A percentile compares a stretch with the other conserved stretches of the same genome.
These are phyloP conservation scores for Torulaspora quercuum DNA, from an alignment of 805 yeast genomes.

Conservation along the genomic window DNA sequence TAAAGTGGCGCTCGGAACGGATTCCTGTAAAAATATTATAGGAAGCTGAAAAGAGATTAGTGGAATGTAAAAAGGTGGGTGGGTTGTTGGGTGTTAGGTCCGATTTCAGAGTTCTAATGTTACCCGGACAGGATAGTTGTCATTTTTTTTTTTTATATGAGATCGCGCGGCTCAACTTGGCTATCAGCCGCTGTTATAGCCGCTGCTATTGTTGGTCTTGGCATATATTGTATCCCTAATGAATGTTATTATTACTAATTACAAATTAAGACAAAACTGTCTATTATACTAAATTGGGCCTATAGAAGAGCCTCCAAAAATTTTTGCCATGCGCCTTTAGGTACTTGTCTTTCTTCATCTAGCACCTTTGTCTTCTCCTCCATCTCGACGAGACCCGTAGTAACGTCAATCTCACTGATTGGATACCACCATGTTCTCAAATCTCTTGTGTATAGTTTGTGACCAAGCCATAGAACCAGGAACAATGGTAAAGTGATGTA, in stretches of 20 bases:
- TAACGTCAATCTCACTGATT: conserved; percentile 55
- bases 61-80: not conserved
- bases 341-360: conserved; percentile 25
- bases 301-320: conserved; percentile 25
- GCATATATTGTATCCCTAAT: too few relatives aligned
- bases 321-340: conserved; percentile 21
- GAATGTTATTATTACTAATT: too few relatives aligned
- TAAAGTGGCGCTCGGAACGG: too few relatives aligned
- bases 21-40: conserved; percentile 6
- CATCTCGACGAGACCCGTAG: conserved; percentile 56
- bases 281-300: not conserved
- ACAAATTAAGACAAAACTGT: too few relatives aligned
- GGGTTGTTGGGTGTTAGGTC: too few relatives aligned
- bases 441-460: conserved; percentile 46
- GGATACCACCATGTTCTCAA: conserved; percentile 47
- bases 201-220: too few relatives aligned
- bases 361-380: conserved; percentile 48
- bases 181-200: not conserved
- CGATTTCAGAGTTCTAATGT: not conserved
- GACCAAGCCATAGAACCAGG: conserved; percentile 53
- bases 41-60: conserved; percentile 6
- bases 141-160: too few relatives aligned
- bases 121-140: too few relatives aligned
- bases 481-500: conserved; percentile 53
- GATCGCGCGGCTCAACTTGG: too few relatives aligned